A percentile compares a stretch with the other conserved stretches of the same genome.
phyloP scores from a whole-genome alignment of 2,329 filamentous ascomycete species.

The Chrysoporthe deuterocubensis region DNA sequence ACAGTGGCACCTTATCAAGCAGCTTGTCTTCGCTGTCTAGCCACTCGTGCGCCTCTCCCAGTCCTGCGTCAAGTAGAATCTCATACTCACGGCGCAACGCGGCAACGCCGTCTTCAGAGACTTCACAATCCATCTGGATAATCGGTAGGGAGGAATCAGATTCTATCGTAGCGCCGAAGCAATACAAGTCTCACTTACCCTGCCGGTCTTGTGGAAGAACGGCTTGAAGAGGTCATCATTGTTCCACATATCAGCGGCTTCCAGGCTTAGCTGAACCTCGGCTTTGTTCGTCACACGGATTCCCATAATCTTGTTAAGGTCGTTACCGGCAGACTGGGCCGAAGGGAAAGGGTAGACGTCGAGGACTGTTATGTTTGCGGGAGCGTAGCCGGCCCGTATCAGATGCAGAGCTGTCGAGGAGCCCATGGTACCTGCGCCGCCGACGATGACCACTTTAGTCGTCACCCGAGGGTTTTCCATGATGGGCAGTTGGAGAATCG shows the following conservation, averaged over 20 bases:
- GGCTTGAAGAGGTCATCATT: slow-evolving; percentile 48
- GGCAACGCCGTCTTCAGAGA: slow-evolving; percentile 39
- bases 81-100: slow-evolving; percentile 42
- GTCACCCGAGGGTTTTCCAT: not conserved
- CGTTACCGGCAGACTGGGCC: slow-evolving; percentile 49
- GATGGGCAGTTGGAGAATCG: not conserved
- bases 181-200: slow-evolving; percentile 34
- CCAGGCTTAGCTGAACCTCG: slow-evolving; percentile 39
- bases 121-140: slow-evolving; percentile 39
- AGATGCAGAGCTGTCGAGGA: slow-evolving; percentile 53
- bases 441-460: slow-evolving; percentile 44
- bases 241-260: slow-evolving; percentile 45
- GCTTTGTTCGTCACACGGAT: slow-evolving; percentile 40
- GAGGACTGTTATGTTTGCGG: slow-evolving; percentile 49
- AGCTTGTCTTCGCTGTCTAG: slow-evolving; percentile 50
- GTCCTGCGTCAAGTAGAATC: slow-evolving; percentile 36
- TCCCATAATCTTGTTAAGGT: slow-evolving; percentile 53
- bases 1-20: slow-evolving; percentile 43
- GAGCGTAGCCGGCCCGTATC: slow-evolving; percentile 45
- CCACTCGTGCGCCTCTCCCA: slow-evolving; percentile 50
- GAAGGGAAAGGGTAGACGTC: slow-evolving; percentile 52
- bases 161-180: not conserved
- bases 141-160: not conserved
- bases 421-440: slow-evolving; percentile 53
- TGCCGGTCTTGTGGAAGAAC: slow-evolving; percentile 49